These are phyloP conservation scores for Colletotrichum sp. DNA, from an alignment of 2,329 filamentous ascomycete genomes.

Conservation along the genomic window DNA sequence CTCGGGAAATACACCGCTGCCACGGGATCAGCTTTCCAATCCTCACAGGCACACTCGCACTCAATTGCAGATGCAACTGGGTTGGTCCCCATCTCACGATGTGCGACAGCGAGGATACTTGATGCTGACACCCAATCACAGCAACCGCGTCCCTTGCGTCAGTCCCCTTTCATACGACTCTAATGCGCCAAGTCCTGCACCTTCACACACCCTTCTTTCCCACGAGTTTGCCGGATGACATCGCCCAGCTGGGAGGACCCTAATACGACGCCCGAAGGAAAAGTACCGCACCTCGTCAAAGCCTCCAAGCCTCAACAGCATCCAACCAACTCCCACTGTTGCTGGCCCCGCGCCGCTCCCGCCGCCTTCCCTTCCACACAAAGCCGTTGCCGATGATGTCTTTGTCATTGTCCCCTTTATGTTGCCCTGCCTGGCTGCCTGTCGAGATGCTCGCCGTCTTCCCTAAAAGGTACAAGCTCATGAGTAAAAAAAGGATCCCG, in stretches of 20 bases:
- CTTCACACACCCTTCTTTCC: background rate
- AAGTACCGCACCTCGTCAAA: background rate
- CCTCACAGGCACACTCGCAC: background rate
- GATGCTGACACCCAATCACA: conserved; percentile 6
- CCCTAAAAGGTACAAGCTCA: background rate
- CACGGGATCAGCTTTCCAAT: background rate
- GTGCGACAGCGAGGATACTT: background rate
- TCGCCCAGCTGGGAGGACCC: background rate
- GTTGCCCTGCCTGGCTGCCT: background rate
- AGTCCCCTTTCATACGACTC: conserved; percentile 5
- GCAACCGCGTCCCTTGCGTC: conserved; percentile 10
- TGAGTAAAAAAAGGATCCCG: background rate
- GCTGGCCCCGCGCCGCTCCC: background rate
- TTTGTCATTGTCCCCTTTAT: background rate
- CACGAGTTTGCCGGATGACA: background rate
- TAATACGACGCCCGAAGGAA: background rate
- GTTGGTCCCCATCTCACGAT: background rate
- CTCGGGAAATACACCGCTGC: background rate
- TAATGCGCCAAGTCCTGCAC: conserved; percentile 7
- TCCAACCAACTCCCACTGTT: background rate
- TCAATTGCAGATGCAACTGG: background rate
- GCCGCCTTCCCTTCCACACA: background rate
- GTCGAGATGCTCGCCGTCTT: background rate
- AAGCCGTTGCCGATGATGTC: background rate
- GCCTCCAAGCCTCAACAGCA: background rate